Conservation (phyloP, 2,329 filamentous ascomycete species). For the Coniochaeta sp. region DNA sequence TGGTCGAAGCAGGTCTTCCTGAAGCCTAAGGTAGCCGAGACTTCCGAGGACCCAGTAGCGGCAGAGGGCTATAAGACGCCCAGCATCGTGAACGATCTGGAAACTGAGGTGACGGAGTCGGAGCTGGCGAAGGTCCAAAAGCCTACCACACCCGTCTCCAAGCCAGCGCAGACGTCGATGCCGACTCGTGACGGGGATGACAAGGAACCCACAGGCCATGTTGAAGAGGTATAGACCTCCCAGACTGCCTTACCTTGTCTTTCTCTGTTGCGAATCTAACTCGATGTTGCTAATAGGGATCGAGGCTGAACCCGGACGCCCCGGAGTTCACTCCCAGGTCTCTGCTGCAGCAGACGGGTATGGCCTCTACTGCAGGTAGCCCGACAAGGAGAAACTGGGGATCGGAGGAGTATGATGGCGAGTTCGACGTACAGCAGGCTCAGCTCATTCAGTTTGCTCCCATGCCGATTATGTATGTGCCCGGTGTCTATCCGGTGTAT, state of each 20-base stretch:
- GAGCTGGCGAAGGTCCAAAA: slow-evolving; percentile 26
- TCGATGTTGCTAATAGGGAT: slow-evolving; percentile 34
- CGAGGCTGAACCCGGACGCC: slow-evolving; percentile 48
- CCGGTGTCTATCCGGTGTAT: neutral
- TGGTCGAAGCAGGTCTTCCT: slow-evolving; percentile 59
- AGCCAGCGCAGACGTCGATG: neutral
- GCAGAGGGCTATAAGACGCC: slow-evolving; percentile 12
- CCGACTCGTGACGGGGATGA: neutral
- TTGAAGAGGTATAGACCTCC: slow-evolving; percentile 43
- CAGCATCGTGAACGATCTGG: slow-evolving; percentile 29
- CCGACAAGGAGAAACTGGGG: neutral
- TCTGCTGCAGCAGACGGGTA: neutral
- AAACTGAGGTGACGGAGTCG: slow-evolving; percentile 25
- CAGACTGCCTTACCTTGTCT: slow-evolving; percentile 22
- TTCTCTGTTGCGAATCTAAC: slow-evolving; percentile 35
- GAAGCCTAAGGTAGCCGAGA: slow-evolving; percentile 36
- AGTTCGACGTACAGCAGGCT: neutral
- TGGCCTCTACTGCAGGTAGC: neutral
- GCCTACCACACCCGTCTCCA: slow-evolving; percentile 18
- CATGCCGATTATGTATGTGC: neutral
- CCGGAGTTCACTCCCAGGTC: slow-evolving; percentile 47
- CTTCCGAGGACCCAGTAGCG: slow-evolving; percentile 11
- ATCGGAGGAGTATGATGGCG: neutral
- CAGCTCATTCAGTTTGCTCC: neutral
- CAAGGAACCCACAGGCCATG: slow-evolving; percentile 20